A percentile compares a stretch with the other conserved stretches of the same genome.
Conservation (phyloP, 345 rosid species). For the Sisymbrium altissimum region DNA sequence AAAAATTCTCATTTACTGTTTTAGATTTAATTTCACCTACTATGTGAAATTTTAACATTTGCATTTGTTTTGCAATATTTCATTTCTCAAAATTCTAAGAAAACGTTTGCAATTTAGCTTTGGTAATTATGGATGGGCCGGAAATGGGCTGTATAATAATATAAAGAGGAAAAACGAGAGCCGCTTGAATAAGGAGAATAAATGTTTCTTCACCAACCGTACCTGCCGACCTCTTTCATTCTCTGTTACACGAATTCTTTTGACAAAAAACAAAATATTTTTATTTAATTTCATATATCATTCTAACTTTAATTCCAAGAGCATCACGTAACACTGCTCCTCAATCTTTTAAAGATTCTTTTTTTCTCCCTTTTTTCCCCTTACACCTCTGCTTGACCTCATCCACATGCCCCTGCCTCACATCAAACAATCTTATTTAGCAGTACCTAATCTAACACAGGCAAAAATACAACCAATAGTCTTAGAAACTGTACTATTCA, state of each 20-base stretch:
- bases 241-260: constrained; percentile 10
- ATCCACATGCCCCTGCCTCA: constrained; percentile 32
- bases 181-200: constrained; percentile 6
- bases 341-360: constrained; percentile 29
- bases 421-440: constrained; percentile 6
- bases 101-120: not conserved
- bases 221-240: constrained; percentile 26
- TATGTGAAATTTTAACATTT: too few relatives aligned
- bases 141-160: constrained; percentile 7
- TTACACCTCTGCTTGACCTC: constrained; percentile 32
- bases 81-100: not conserved
- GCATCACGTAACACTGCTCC: constrained; percentile 20
- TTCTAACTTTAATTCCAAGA: constrained; percentile 10
- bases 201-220: constrained; percentile 18
- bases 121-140: constrained; percentile 9
- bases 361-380: not conserved
- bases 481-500: not conserved
- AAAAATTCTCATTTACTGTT: not conserved
- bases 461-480: not conserved
- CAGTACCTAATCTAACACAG: not conserved
- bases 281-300: not conserved
- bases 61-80: not conserved
- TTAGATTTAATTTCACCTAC: not conserved
- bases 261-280: not conserved
- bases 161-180: not conserved